Conservation (phyloP, 768 basidiomycete species). For the Lactifluus piperatus region DNA sequence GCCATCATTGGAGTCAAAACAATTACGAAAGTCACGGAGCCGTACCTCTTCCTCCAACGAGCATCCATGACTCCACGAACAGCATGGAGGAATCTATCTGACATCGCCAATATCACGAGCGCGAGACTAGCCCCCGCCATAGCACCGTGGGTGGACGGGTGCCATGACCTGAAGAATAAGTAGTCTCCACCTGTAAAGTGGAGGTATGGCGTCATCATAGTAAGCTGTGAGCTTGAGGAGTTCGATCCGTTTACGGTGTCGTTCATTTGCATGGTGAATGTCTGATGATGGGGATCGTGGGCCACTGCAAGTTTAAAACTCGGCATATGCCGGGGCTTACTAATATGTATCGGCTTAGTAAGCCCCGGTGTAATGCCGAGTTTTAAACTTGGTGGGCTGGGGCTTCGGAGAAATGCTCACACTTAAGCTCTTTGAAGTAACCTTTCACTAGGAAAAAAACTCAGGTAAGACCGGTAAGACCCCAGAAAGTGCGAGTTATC, state of each 20-base stretch:
- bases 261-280: neutral
- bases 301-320: no score
- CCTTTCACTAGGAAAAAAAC: neutral
- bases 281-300: neutral
- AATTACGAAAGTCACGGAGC: neutral
- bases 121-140: slow-evolving; percentile 70
- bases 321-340: neutral
- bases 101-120: slow-evolving; percentile 54
- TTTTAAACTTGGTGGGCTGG: neutral
- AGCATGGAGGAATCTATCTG: slow-evolving; percentile 63
- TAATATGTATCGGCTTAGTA: no score
- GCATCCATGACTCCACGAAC: slow-evolving; percentile 42
- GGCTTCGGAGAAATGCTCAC: slow-evolving; percentile 31
- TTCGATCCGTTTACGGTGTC: slow-evolving; percentile 2
- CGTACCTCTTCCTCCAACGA: slow-evolving; percentile 53
- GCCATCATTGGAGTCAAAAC: neutral
- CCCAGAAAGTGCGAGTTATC: neutral
- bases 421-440: slow-evolving; percentile 14
- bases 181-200: slow-evolving; percentile 60
- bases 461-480: neutral
- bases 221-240: slow-evolving; percentile 20
- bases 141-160: slow-evolving; percentile 57
- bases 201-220: slow-evolving; percentile 57
- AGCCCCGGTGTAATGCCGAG: no score
- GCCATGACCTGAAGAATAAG: slow-evolving; percentile 60